Conservation (phyloP, 2,329 filamentous ascomycete genomes). For the Colletotrichum australisinense region DNA sequence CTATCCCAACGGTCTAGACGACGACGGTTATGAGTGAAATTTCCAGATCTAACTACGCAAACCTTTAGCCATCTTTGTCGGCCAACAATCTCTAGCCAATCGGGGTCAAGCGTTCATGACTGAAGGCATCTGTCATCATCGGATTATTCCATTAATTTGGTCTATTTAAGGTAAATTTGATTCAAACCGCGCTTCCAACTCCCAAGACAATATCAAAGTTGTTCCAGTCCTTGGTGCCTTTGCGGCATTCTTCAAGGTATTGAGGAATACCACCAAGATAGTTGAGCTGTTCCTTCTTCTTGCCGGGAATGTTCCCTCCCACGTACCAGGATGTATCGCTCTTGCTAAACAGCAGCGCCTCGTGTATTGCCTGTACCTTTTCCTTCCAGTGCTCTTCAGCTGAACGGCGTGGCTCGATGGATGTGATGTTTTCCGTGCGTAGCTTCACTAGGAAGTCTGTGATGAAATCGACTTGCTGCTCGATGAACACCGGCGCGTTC, state of each 20-base stretch:
- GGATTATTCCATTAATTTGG: too few relatives aligned
- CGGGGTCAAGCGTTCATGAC: too few relatives aligned
- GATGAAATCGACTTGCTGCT: constrained; percentile 37
- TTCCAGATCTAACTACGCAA: neutral
- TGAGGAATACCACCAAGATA: constrained; percentile 34
- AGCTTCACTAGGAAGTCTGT: constrained; percentile 29
- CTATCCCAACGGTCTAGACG: neutral
- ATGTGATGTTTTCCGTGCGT: constrained; percentile 16
- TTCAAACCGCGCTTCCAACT: neutral
- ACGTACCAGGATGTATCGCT: constrained; percentile 39
- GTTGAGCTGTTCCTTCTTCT: constrained; percentile 37
- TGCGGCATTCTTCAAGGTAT: constrained; percentile 33
- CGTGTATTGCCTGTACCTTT: constrained; percentile 28
- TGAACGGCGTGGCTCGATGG: constrained; percentile 33
- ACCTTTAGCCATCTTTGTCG: too few relatives aligned
- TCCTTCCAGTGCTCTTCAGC: constrained; percentile 35
- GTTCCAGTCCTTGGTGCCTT: constrained; percentile 15
- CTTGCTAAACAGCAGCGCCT: constrained; percentile 35
- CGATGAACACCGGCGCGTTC: constrained; percentile 34
- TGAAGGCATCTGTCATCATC: too few relatives aligned
- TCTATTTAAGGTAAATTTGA: neutral
- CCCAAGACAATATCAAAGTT: constrained; percentile 6
- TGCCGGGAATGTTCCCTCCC: constrained; percentile 40
- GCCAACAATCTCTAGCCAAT: too few relatives aligned
- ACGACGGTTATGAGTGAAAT: neutral